These are phyloP conservation scores for Sicyos baderoa DNA, from an alignment of 306 rosid genomes.

Conservation along the genomic window DNA sequence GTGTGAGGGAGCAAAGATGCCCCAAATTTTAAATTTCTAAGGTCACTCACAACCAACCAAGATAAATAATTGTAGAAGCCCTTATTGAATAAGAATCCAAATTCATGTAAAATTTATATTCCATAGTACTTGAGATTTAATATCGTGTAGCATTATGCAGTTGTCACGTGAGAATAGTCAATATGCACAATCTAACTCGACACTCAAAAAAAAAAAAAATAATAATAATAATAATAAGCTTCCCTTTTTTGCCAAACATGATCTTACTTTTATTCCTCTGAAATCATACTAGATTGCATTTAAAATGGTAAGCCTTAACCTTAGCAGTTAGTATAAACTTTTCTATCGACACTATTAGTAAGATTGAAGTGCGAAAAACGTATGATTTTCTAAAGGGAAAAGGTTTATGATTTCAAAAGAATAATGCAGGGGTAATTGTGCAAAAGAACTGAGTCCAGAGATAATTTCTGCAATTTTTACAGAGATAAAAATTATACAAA, in stretches of 20 bases:
- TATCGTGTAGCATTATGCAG: background rate
- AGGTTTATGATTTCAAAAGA: background rate
- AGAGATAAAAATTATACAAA: background rate
- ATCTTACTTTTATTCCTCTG: background rate
- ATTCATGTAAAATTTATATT: background rate
- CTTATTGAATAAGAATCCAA: background rate
- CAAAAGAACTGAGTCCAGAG: no score
- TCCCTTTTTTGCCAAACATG: background rate
- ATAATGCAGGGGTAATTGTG: background rate
- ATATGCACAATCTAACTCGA: no score
- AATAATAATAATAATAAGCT: no score
- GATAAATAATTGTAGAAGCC: background rate
- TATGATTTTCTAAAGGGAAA: background rate
- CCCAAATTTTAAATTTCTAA: background rate
- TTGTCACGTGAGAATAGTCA: background rate
- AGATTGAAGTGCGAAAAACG: background rate
- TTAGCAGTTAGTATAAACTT: background rate
- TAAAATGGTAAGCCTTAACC: background rate
- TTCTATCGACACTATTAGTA: background rate
- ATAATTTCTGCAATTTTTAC: background rate
- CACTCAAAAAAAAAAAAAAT: no score
- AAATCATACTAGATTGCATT: no score
- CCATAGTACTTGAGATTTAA: background rate
- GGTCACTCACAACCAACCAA: background rate
- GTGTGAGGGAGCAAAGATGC: conserved; percentile 4